A percentile compares a stretch with the other conserved stretches of the same genome.
phyloP scores from a whole-genome alignment of 2,329 filamentous ascomycete species.

The Fusarium sp. region DNA sequence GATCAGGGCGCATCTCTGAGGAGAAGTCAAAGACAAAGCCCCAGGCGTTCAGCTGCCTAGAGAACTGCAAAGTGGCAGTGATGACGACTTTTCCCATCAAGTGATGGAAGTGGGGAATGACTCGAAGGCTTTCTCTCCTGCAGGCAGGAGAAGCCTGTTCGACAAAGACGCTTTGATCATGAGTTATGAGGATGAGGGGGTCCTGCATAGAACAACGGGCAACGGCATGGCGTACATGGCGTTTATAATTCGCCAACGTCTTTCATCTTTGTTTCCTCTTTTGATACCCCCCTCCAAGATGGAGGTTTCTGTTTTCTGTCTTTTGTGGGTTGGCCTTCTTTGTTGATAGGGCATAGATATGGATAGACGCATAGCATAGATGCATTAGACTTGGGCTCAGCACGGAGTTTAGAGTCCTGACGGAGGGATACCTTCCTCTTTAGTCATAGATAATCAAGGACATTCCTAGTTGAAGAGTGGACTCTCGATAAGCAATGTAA shows the following conservation, averaged over 20 bases:
- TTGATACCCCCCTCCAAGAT: background rate
- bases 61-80: background rate
- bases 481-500: background rate
- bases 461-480: background rate
- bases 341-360: conserved; percentile 4
- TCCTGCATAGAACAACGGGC: background rate
- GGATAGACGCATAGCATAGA: conserved; percentile 7
- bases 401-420: background rate
- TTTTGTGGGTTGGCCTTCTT: background rate
- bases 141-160: conserved; percentile 6
- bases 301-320: background rate
- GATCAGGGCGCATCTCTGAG: conserved; percentile 16
- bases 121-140: conserved; percentile 10
- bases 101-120: background rate
- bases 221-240: background rate
- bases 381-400: conserved; percentile 18
- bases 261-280: background rate
- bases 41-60: conserved; percentile 8
- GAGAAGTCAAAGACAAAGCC: conserved; percentile 13
- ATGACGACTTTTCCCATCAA: background rate
- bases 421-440: background rate
- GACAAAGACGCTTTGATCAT: conserved; percentile 10
- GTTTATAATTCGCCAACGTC: background rate
- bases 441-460: conserved; percentile 5
- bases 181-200: background rate